phyloP scores from a whole-genome alignment of 176 grass and related monocot species.

The Stipa capillata region DNA sequence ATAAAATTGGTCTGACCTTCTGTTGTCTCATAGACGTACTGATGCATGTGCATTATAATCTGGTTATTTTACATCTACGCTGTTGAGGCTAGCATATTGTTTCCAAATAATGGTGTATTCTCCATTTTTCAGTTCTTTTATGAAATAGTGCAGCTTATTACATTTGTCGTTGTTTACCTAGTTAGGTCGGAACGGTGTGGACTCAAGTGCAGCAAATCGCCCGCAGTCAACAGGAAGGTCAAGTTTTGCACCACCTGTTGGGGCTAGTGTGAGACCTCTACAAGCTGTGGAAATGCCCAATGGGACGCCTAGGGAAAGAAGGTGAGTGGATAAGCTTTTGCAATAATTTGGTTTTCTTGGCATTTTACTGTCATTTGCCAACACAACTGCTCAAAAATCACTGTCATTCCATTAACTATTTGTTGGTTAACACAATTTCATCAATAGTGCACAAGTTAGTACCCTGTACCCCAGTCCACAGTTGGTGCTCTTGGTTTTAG shows the following conservation, averaged over 20 bases:
- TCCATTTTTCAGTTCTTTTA: neutral
- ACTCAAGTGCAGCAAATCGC: constrained; percentile 39
- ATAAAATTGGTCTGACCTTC: neutral
- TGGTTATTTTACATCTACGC: too few relatives aligned
- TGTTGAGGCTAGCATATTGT: too few relatives aligned
- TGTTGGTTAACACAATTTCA: too few relatives aligned
- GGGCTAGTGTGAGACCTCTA: constrained; percentile 40
- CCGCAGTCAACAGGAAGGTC: constrained; percentile 51
- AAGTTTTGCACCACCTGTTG: constrained; percentile 48
- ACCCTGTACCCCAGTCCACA: neutral
- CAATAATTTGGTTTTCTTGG: neutral
- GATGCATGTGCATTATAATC: neutral
- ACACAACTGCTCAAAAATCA: neutral
- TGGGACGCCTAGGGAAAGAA: constrained; percentile 38
- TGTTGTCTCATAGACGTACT: neutral
- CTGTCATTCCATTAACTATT: too few relatives aligned
- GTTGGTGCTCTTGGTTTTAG: neutral
- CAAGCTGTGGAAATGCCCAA: constrained; percentile 48
- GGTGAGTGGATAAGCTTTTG: constrained; percentile 19
- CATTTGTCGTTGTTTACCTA: constrained; percentile 50
- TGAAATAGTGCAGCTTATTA: constrained; percentile 16
- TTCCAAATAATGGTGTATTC: neutral
- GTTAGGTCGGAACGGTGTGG: constrained; percentile 62
- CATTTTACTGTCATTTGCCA: neutral
- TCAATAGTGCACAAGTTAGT: neutral